Percentiles rank a stretch among this genome's conserved stretches.
Evolutionary conservation across 2,329 filamentous ascomycete species (phyloP).

Genomic region (Pseudogymnoascus sp.): DNA sequence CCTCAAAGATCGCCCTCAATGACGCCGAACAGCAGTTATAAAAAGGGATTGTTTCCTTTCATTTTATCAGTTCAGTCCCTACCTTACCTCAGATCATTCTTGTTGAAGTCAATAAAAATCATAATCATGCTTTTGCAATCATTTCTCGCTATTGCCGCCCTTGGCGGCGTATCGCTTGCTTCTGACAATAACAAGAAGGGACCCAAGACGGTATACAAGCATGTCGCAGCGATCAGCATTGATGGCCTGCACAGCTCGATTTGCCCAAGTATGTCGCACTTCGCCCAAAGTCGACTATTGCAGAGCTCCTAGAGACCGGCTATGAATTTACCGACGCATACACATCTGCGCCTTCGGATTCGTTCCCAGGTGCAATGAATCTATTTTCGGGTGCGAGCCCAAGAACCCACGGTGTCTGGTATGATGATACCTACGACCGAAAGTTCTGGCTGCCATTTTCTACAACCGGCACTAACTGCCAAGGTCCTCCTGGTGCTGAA

Average conservation of each 20-base stretch:
- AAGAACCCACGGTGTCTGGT: constrained; percentile 15
- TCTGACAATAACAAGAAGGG: constrained; percentile 13
- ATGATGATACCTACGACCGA: constrained; percentile 22
- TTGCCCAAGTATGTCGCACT: constrained; percentile 19
- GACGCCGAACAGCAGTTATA: not conserved
- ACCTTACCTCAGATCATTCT: not conserved
- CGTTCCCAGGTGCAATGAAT: constrained; percentile 21
- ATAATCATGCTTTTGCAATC: constrained; percentile 14
- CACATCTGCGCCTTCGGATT: constrained; percentile 26
- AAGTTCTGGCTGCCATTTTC: constrained; percentile 16
- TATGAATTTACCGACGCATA: constrained; percentile 22
- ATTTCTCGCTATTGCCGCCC: constrained; percentile 10
- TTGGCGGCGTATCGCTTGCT: not conserved
- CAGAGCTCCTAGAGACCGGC: constrained; percentile 17
- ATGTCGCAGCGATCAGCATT: constrained; percentile 20
- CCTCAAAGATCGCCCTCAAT: not conserved
- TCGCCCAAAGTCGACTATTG: constrained; percentile 19
- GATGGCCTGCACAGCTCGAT: constrained; percentile 22
- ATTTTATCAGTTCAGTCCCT: not conserved
- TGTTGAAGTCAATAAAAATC: constrained; percentile 5
- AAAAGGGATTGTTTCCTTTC: not conserved
- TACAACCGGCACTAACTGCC: constrained; percentile 17
- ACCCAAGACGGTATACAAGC: constrained; percentile 14
- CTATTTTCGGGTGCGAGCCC: constrained; percentile 22
- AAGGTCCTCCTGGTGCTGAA: constrained; percentile 22